A percentile compares a stretch with the other conserved stretches of the same genome.
These are phyloP conservation scores for Komagataella phaffii DNA, from an alignment of 805 yeast species.

Conservation along the genomic window DNA sequence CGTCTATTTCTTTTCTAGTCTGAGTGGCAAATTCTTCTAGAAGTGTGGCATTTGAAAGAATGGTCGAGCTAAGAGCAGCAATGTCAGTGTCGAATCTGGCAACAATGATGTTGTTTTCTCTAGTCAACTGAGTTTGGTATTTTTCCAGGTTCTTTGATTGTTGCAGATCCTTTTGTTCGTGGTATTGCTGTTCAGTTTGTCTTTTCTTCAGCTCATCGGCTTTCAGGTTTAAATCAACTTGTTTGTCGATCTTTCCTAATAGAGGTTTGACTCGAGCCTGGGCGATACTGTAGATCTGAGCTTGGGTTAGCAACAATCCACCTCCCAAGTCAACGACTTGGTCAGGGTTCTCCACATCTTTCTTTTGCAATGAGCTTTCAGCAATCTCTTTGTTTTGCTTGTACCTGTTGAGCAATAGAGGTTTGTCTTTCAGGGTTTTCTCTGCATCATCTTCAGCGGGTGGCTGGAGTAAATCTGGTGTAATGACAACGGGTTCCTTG, in stretches of 20 bases:
- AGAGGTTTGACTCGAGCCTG: constrained; percentile 42
- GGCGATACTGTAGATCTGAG: constrained; percentile 41
- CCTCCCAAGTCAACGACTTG: constrained; percentile 37
- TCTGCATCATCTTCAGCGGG: constrained; percentile 22
- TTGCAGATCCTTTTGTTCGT: constrained; percentile 13
- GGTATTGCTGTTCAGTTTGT: constrained; percentile 19
- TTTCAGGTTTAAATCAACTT: constrained; percentile 26
- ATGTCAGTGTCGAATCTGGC: constrained; percentile 11
- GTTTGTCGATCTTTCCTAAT: constrained; percentile 33
- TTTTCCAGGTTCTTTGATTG: constrained; percentile 23
- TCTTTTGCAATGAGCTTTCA: constrained; percentile 27
- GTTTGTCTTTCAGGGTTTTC: constrained; percentile 29
- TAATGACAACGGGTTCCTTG: constrained; percentile 9
- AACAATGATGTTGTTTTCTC: constrained; percentile 22
- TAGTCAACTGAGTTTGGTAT: constrained; percentile 22
- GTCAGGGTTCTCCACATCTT: constrained; percentile 31
- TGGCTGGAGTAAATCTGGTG: constrained; percentile 12
- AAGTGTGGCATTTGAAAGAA: constrained; percentile 15
- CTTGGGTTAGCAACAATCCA: constrained; percentile 39
- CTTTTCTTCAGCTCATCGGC: constrained; percentile 10
- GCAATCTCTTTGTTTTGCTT: constrained; percentile 35
- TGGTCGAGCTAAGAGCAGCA: constrained; percentile 11
- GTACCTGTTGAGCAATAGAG: constrained; percentile 32
- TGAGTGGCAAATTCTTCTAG: constrained; percentile 25
- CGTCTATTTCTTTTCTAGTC: constrained; percentile 27